These are phyloP conservation scores for Chlamydomonas schloesseri DNA, from an alignment of 139 green algal genomes.

Conservation along the genomic window DNA sequence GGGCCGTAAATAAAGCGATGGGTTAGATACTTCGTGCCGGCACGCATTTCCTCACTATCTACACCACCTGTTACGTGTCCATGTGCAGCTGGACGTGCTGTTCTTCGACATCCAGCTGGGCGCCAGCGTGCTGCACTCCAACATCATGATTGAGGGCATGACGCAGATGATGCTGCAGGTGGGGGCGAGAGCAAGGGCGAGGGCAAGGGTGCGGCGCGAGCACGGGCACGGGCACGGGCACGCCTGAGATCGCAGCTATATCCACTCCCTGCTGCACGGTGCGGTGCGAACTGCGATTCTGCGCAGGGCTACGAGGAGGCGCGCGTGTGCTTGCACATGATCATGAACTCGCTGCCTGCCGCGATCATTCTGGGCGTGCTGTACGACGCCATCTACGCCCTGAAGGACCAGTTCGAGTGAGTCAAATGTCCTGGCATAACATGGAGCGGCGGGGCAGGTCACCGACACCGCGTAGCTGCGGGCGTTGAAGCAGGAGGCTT, in stretches of 20 bases:
- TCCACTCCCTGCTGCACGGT: no score
- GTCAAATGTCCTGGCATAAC: no score
- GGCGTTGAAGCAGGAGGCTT: no score
- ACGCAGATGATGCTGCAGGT: slow-evolving; percentile 55
- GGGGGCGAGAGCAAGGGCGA: not conserved
- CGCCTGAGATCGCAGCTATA: no score
- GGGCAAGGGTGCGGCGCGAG: no score
- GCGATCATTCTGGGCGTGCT: slow-evolving; percentile 56
- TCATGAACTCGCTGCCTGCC: slow-evolving; percentile 58
- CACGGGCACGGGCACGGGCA: no score
- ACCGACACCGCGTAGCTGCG: no score
- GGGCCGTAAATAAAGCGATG: no score
- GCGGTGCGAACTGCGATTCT: no score
- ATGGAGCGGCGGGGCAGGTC: not conserved
- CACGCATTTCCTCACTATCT: no score
- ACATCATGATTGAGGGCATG: slow-evolving; percentile 64
- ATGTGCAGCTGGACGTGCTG: slow-evolving; percentile 53
- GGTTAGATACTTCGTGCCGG: no score
- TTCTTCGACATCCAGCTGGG: slow-evolving; percentile 66
- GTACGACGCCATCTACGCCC: slow-evolving; percentile 48
- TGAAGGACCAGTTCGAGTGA: slow-evolving; percentile 30
- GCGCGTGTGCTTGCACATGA: slow-evolving; percentile 49
- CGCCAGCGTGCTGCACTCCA: slow-evolving; percentile 53
- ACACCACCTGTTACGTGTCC: not conserved
- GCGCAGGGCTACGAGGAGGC: slow-evolving; percentile 60